phyloP scores from a whole-genome alignment of 306 rosid species.

The Malus orientalis region DNA sequence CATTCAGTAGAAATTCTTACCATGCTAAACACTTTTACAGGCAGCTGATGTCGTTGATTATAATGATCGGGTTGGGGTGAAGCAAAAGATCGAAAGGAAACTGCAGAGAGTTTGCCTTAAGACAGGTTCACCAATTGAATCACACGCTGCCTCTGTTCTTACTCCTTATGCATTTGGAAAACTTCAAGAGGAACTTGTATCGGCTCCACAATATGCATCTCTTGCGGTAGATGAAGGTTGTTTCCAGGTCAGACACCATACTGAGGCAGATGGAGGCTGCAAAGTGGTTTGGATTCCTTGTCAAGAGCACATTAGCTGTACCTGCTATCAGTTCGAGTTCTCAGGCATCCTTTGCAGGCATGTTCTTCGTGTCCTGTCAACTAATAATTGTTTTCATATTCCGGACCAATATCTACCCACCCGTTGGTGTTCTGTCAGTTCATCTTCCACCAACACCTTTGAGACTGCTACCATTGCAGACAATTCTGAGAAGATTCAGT shows the following conservation, averaged over 20 bases:
- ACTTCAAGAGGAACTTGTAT: constrained; percentile 78
- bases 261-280: constrained; percentile 73
- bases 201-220: constrained; percentile 82
- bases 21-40: constrained; percentile 25
- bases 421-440: constrained; percentile 50
- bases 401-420: constrained; percentile 60
- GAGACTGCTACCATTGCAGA: constrained; percentile 32
- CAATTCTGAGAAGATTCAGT: constrained; percentile 51
- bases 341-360: constrained; percentile 74
- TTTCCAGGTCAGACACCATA: constrained; percentile 83
- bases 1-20: not conserved
- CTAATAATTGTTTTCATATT: constrained; percentile 73
- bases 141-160: constrained; percentile 71
- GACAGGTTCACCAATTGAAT: constrained; percentile 84
- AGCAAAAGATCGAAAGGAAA: constrained; percentile 67
- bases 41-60: constrained; percentile 54
- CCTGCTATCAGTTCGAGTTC: constrained; percentile 66
- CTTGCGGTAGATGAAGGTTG: constrained; percentile 57
- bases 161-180: constrained; percentile 70
- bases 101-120: constrained; percentile 64
- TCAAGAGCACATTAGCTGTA: constrained; percentile 77
- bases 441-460: constrained; percentile 35
- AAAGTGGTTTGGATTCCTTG: constrained; percentile 71
- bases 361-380: constrained; percentile 69
- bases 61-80: constrained; percentile 56